Base-by-base conservation (phyloP, 371 early-diverging fungal species). In the Apophysomyces sp. region DNA sequence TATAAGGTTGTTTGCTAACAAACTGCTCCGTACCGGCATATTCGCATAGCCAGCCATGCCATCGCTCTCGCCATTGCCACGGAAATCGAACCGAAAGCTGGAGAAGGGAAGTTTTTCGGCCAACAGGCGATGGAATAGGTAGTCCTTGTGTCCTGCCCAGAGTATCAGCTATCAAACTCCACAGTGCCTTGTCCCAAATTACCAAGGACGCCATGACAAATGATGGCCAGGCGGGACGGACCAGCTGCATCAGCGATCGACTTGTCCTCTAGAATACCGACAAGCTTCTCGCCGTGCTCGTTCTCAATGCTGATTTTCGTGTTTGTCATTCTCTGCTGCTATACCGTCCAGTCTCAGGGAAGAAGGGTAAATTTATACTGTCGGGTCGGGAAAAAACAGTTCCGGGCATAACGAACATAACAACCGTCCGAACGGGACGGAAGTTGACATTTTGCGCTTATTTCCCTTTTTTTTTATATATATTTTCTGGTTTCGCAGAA, bases 61-160 rank as follows among this genome's bases (percentile, higher is more conserved):
- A 18, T 78, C 76, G 36, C 77, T 78, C 1, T 84, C 78, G 12
- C 81, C 81, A 52, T 79, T 67, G 16, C 84, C 84, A 27, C 76
- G 66, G 59, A 81, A 73, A 53, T 82, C 83, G 60, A 84, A 82
- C 7, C 85, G 81, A 53, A 81, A 81, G 7, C 69, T 74, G 49
- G 66, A 67, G 56, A 69, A 75, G 6, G 82, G 78, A n/a, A 84
- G 62, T 18, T 60, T 55, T 31, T 81, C 65, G 30, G 85, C 85
- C 21, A 83, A 62, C 30, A 32, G 55, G 12, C 69, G 69, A 53
- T 81, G 84, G 57, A 80, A 83, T 13, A 83, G 72, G 26, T 68
- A 68, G 59, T 83, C 72, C 55, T 80, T 83, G 65, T 83, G 82
- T 13, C 84, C 83, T 78, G 9, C 36, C 16, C 21, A 37, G n/a